phyloP scores from a whole-genome alignment of 768 basidiomycete species.

The Mycena indigotica region DNA sequence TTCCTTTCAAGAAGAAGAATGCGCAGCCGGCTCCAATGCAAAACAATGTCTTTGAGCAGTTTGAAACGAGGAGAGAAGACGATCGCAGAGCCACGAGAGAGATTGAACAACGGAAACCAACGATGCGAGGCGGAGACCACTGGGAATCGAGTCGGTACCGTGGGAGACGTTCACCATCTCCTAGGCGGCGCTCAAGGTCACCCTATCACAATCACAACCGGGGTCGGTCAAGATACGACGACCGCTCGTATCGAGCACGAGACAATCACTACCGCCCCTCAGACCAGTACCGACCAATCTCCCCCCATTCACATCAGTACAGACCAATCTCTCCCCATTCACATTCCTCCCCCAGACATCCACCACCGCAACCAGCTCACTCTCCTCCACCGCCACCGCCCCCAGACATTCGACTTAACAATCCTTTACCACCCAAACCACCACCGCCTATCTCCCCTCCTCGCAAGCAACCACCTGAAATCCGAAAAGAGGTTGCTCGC shows the following conservation, averaged over 20 bases:
- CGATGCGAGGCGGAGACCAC: constrained; percentile 52
- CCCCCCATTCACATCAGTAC: constrained; percentile 13
- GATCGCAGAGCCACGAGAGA: constrained; percentile 17
- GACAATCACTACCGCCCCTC: constrained; percentile 13
- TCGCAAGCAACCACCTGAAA: constrained; percentile 21
- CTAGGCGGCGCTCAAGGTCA: constrained; percentile 8
- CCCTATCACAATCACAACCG: constrained; percentile 5
- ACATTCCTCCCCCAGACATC: constrained; percentile 20
- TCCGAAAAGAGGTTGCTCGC: constrained; percentile 24
- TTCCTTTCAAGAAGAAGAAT: constrained; percentile 71
- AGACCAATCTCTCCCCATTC: constrained; percentile 21
- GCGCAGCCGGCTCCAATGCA: constrained; percentile 27
- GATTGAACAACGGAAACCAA: constrained; percentile 38
- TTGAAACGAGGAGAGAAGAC: background rate
- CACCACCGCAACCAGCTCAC: constrained; percentile 25
- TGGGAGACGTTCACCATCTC: constrained; percentile 22
- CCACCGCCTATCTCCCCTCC: constrained; percentile 52
- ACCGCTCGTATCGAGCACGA: constrained; percentile 12
- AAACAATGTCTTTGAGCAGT: constrained; percentile 26
- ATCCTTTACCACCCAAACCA: constrained; percentile 45
- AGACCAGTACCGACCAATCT: constrained; percentile 9
- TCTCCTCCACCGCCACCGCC: constrained; percentile 33
- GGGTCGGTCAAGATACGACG: background rate
- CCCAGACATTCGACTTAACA: constrained; percentile 30
- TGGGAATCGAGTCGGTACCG: constrained; percentile 37